phyloP scores from a whole-genome alignment of 768 basidiomycete species.

The Lactarius psammicola region DNA sequence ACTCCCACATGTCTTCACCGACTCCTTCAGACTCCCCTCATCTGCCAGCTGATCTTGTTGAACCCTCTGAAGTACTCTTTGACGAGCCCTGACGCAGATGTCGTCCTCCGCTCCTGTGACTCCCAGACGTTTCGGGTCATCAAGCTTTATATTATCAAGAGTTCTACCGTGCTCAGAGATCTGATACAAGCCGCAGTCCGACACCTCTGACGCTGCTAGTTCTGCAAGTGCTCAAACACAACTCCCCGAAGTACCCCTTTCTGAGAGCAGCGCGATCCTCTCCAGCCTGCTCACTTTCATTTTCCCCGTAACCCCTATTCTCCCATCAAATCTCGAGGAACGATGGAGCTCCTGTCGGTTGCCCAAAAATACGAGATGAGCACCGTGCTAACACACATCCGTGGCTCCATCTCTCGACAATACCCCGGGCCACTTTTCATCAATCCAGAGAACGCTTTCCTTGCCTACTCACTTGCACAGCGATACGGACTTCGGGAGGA shows the following conservation, averaged over 20 bases:
- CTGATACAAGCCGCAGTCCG: not conserved
- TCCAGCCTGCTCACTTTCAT: not conserved
- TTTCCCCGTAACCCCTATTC: not conserved
- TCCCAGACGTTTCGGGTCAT: not conserved
- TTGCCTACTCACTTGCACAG: constrained; percentile 4
- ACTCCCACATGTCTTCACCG: no score
- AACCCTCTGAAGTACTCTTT: not conserved
- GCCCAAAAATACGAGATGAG: not conserved
- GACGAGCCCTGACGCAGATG: constrained; percentile 13
- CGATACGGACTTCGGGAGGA: constrained; percentile 5
- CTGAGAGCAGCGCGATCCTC: not conserved
- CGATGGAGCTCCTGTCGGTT: not conserved
- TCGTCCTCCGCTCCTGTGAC: constrained; percentile 13
- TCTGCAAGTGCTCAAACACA: not conserved
- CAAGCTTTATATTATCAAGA: not conserved
- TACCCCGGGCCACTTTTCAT: not conserved
- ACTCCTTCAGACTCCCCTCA: no score
- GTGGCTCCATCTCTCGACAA: not conserved
- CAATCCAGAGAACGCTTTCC: constrained; percentile 2
- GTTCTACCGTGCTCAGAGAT: not conserved
- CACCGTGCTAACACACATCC: not conserved
- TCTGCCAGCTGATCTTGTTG: no score
- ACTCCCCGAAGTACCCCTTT: not conserved
- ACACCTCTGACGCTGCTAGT: not conserved
- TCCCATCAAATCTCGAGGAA: not conserved